phyloP scores from a whole-genome alignment of 257 asterid genomes.

The Nicotiana benthamiana region DNA sequence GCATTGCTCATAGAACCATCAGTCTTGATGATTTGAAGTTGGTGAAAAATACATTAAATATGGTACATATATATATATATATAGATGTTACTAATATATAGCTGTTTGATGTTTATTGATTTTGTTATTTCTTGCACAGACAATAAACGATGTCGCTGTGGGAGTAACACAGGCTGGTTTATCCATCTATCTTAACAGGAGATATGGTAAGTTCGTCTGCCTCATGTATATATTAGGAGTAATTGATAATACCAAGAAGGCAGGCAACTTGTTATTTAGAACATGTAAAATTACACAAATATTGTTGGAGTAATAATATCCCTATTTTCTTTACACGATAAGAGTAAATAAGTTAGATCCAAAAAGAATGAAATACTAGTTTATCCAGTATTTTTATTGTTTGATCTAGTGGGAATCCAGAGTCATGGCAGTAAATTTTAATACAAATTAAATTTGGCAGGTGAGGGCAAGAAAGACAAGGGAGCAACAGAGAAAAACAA shows the following conservation, averaged over 20 bases:
- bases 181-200: constrained; percentile 30
- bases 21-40: constrained; percentile 22
- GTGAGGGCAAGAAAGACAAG: constrained; percentile 11
- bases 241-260: not conserved
- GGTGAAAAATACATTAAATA: constrained; percentile 15
- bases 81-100: not conserved
- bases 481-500: constrained; percentile 17
- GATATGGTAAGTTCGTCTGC: constrained; percentile 20
- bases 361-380: not conserved
- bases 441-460: not conserved
- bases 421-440: not conserved
- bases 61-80: not conserved
- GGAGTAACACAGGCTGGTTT: constrained; percentile 34
- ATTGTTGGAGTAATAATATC: too few species aligned
- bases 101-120: not conserved
- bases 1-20: constrained; percentile 13
- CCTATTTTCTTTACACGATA: not conserved
- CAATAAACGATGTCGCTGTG: constrained; percentile 32
- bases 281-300: not conserved
- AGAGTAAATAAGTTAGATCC: too few species aligned
- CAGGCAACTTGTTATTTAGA: not conserved
- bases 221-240: not conserved
- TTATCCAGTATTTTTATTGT: not conserved
- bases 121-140: constrained; percentile 14
- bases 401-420: too few species aligned